Evolutionary conservation across 352 stramenopile species (phyloP).

Genomic region (Peronospora farinosa): DNA sequence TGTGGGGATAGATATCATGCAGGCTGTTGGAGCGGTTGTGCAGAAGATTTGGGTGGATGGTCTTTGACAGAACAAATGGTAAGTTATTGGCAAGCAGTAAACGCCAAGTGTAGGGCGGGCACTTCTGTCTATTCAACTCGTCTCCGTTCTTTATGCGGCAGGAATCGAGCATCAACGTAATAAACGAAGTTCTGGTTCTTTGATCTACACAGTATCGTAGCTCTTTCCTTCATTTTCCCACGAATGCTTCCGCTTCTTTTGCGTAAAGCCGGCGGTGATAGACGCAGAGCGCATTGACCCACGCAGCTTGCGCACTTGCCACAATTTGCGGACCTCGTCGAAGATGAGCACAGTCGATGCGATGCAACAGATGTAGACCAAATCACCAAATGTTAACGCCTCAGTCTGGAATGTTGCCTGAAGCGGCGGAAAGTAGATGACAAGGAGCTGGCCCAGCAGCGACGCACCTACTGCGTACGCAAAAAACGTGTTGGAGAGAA

Average conservation of each 20-base stretch:
- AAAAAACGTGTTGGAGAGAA: constrained; percentile 92
- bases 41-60: constrained; percentile 1
- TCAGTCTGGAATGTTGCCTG: constrained; percentile 96
- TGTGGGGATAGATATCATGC: constrained; percentile 26
- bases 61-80: not conserved
- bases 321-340: constrained; percentile 92
- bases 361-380: constrained; percentile 90
- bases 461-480: constrained; percentile 89
- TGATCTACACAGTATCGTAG: constrained; percentile 57
- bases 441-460: constrained; percentile 90
- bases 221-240: constrained; percentile 51
- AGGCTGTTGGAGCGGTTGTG: constrained; percentile 6
- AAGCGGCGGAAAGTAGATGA: constrained; percentile 95
- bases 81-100: constrained; percentile 20
- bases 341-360: constrained; percentile 91
- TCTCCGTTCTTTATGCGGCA: constrained; percentile 10
- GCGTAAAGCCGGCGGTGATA: constrained; percentile 33
- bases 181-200: constrained; percentile 13
- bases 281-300: constrained; percentile 29
- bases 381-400: constrained; percentile 85
- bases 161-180: constrained; percentile 16
- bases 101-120: constrained; percentile 1
- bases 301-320: constrained; percentile 37
- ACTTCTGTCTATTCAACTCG: constrained; percentile 29
- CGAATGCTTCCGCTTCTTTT: constrained; percentile 62